Percentiles rank a stretch among this genome's conserved stretches.
These are phyloP conservation scores for Heliosperma pusillum DNA, from an alignment of 148 eudicot species.

Conservation along the genomic window DNA sequence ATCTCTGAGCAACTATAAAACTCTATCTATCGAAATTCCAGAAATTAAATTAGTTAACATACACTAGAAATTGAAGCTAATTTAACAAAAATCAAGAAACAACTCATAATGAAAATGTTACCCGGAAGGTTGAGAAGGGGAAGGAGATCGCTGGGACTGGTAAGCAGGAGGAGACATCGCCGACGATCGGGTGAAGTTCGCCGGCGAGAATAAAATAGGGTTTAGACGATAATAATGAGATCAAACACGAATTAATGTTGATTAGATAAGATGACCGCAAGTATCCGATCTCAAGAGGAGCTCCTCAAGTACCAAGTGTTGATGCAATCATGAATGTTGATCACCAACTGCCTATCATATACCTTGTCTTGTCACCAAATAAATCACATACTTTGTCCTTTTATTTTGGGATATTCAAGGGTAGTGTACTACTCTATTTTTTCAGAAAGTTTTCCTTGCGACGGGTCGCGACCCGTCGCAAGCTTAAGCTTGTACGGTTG, in stretches of 20 bases:
- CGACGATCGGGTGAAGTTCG: slow-evolving; percentile 18
- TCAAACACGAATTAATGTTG: not conserved
- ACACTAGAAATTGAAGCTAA: not conserved
- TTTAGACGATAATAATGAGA: slow-evolving; percentile 10
- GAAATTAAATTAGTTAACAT: not conserved
- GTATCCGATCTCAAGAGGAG: not conserved
- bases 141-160: slow-evolving; percentile 72
- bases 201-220: slow-evolving; percentile 19
- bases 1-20: not conserved
- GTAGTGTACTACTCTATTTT: too few relatives aligned
- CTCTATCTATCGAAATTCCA: not conserved
- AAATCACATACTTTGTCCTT: too few relatives aligned
- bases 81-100: not conserved
- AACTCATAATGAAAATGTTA: slow-evolving; percentile 16
- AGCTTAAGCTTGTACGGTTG: too few relatives aligned
- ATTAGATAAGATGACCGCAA: not conserved
- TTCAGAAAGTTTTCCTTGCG: too few relatives aligned
- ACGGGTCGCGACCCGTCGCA: too few relatives aligned
- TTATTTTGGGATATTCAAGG: too few relatives aligned
- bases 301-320: not conserved
- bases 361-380: too few relatives aligned
- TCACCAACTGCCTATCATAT: not conserved
- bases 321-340: not conserved
- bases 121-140: slow-evolving; percentile 98
- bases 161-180: slow-evolving; percentile 78